Base-by-base conservation (phyloP, 768 basidiomycete species). In the Amyloporia xantha region DNA sequence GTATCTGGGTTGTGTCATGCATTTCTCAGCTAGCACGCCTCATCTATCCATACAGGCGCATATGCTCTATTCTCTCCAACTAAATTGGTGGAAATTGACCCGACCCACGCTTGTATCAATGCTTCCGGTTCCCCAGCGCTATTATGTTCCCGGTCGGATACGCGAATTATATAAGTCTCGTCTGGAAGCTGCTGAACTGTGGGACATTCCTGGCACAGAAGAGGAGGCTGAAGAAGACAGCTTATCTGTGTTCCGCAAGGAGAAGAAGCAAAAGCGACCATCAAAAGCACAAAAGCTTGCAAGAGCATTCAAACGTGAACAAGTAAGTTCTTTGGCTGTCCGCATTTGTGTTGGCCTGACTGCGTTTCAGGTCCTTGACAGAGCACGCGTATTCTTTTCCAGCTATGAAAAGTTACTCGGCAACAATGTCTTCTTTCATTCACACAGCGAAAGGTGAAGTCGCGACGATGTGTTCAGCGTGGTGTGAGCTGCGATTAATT, bases 111-210 rank as follows among this genome's bases (percentile, higher is more conserved):
- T 91, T 35, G 77, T 74, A 1, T 72, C 74, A 5, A 62, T 81
- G 55, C 78, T 85, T 47, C 74, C 79, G 12, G 47, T 84, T 2
- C 88, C 86, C 1, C 84, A 86, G 57, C 74, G 79, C 7, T 91
- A 87, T 60, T 91, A 84, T 58, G 77, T 86, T 5, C 82, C 87
- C 0, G 59, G 62, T 4, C 76, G 86, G 15, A 73, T 90, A 26
- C 76, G 86, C 33, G 69, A 74, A 23, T 61, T 71, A 15, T 77
- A 82, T 54, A 72, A 65, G 46, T 68, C 75, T 11, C 76, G 84
- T 12, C 66, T 91, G 28, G 77, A 84, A 59, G 73, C 73, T 6
- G 74, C 74, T 23, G 84, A 80, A 9, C 60, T 90, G 20, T 89
- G 87, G 86, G 69, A 64, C 55, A 52, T 68, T 5, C 63, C 70